Evolutionary conservation across 2,329 filamentous ascomycete genomes (phyloP).

Genomic region (Cordyceps pruinosa): DNA sequence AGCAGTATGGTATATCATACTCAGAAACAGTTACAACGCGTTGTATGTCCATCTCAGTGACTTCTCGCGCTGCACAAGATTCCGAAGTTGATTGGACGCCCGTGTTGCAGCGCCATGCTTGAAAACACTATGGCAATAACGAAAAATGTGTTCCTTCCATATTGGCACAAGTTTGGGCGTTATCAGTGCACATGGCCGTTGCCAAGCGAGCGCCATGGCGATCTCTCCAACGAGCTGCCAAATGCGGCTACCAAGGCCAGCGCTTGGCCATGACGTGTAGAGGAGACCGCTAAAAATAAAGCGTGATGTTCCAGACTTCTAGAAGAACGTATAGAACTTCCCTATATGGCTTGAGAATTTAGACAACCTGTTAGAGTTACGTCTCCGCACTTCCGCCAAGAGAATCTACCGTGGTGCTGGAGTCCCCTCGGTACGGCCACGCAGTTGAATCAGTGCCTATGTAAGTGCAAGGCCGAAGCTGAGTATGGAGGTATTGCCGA

Average conservation of each 20-base stretch:
- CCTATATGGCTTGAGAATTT: neutral
- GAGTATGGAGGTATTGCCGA: neutral
- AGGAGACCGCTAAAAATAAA: neutral
- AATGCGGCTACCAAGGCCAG: neutral
- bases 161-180: too few species aligned
- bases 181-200: too few species aligned
- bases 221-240: slow-evolving; percentile 1
- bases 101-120: too few species aligned
- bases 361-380: too few species aligned
- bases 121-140: neutral
- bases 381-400: too few species aligned
- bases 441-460: neutral
- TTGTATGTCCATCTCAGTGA: too few species aligned
- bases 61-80: too few species aligned
- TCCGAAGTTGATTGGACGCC: too few species aligned
- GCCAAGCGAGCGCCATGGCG: neutral
- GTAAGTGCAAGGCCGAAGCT: neutral
- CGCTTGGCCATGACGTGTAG: neutral
- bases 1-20: too few species aligned
- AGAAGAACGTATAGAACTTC: neutral
- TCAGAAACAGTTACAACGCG: too few species aligned
- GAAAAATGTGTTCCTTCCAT: neutral
- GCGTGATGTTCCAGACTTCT: neutral
- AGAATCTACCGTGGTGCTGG: too few species aligned
- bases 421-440: too few species aligned